Evolutionary conservation across 2,329 filamentous ascomycete species (phyloP).

Genomic region (Epicoccum sorghinum): DNA sequence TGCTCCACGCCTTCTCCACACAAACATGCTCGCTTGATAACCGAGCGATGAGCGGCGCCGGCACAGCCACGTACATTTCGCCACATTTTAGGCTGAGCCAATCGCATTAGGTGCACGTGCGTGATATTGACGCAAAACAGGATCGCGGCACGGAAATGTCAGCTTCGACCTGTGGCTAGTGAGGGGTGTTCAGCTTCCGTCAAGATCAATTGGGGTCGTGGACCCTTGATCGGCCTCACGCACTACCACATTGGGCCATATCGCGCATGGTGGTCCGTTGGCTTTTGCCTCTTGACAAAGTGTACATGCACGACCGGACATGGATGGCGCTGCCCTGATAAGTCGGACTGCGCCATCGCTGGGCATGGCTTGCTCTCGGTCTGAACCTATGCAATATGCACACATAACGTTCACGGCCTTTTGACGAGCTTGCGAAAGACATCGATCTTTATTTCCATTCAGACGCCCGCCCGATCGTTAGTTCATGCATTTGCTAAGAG

Average conservation of each 20-base stretch:
- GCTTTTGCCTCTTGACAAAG: slow-evolving; percentile 27
- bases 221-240: slow-evolving; percentile 35
- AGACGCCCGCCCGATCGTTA: neutral
- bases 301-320: slow-evolving; percentile 22
- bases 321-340: slow-evolving; percentile 16
- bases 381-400: slow-evolving; percentile 17
- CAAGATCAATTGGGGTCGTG: slow-evolving; percentile 17
- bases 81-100: slow-evolving; percentile 6
- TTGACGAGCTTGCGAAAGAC: slow-evolving; percentile 13
- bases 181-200: slow-evolving; percentile 27
- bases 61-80: slow-evolving; percentile 14
- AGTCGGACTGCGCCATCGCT: slow-evolving; percentile 16
- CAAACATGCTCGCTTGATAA: slow-evolving; percentile 10
- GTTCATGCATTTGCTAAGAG: slow-evolving; percentile 36
- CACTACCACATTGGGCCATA: slow-evolving; percentile 22
- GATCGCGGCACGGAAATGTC: slow-evolving; percentile 17
- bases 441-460: slow-evolving; percentile 10
- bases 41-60: slow-evolving; percentile 4
- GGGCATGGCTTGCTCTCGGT: slow-evolving; percentile 7
- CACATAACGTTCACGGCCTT: slow-evolving; percentile 18
- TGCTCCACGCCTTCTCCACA: slow-evolving; percentile 14
- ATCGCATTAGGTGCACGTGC: slow-evolving; percentile 9
- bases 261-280: slow-evolving; percentile 30
- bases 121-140: slow-evolving; percentile 6
- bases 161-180: slow-evolving; percentile 37